Base-by-base conservation (phyloP, 495 filamentous ascomycete genomes). In the Talaromyces wortmannii region DNA sequence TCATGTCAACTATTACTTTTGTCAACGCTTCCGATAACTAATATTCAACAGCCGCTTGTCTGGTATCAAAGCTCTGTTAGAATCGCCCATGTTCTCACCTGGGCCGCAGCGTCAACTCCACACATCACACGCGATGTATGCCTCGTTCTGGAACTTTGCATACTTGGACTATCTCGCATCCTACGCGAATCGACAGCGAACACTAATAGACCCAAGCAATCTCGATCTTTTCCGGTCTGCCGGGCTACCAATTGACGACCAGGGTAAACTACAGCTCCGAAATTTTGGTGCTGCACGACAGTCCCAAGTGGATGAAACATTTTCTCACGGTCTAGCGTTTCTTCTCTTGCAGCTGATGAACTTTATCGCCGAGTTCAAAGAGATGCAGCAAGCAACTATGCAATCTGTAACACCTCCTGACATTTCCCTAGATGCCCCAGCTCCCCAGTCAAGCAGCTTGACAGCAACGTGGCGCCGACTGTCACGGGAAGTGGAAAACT, bases 91-190 rank as follows among this genome's bases (percentile, higher is more conserved):
- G 31, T 63, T 31, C 45, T 16, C 17, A 13, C 23, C 30, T 45
- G 18, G 29, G 18, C 45, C 42, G 18, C 50, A 16, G 32, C 17
- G 15, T 16, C 49, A 6, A 45, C 58, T 7, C 16, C 15, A 17
- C 5, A 70, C 75, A 33, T 59, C 66, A 12, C 67, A 69, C 30
- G 73, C 70, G 5, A 51, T 66, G 1, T 60, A 60, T 10, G 69
- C 72, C 10, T 67, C 63, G 0, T 75, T 76, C 50, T 76, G 73
- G 71, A 71, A 71, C 46, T 63, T 76, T 48, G 67, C 67, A 23
- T 67, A 71, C 4, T 63, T 68, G 48, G 73, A 76, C 48, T 73
- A 72, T 50, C 56, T 71, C 5, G 65, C 65, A 7, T 70, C 70
- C 1, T 76, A 75, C 33, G 65, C 68, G 18, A 72, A 61, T 23